These are phyloP conservation scores for Pseudogymnoascus verrucosus DNA, from an alignment of 2,329 filamentous ascomycete species.

Conservation along the genomic window DNA sequence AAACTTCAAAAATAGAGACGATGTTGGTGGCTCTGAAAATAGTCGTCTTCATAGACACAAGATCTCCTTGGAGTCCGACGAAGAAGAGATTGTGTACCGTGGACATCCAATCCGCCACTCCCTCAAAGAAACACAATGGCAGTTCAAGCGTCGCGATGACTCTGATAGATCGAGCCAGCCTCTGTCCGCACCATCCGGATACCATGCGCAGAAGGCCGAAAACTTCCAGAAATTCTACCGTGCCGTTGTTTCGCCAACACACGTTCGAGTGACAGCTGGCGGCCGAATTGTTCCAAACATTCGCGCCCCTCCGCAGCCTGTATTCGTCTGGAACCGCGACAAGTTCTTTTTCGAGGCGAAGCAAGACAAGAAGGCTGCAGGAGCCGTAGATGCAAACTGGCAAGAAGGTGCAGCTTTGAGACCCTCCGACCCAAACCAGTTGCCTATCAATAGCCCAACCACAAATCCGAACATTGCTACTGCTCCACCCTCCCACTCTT, in stretches of 20 bases:
- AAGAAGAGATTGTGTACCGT: constrained; percentile 10
- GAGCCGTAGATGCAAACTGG: neutral
- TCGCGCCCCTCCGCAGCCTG: constrained; percentile 30
- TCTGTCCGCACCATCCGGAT: constrained; percentile 44
- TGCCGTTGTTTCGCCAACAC: constrained; percentile 58
- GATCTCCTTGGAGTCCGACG: constrained; percentile 11
- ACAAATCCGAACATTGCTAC: constrained; percentile 3
- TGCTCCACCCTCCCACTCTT: neutral
- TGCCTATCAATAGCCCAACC: constrained; percentile 4
- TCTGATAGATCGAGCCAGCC: constrained; percentile 35
- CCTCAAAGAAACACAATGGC: constrained; percentile 19
- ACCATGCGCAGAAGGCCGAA: constrained; percentile 49
- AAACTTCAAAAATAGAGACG: constrained; percentile 1
- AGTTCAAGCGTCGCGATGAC: constrained; percentile 23
- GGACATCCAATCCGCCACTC: neutral
- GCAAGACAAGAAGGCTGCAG: neutral
- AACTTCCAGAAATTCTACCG: constrained; percentile 63
- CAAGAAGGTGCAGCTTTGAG: neutral
- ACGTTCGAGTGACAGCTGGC: constrained; percentile 59
- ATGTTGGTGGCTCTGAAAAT: neutral
- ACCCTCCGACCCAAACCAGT: neutral
- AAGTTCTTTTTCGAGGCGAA: constrained; percentile 20
- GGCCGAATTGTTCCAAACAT: constrained; percentile 61
- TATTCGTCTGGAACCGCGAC: constrained; percentile 23
- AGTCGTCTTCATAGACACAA: neutral